A percentile compares a stretch with the other conserved stretches of the same genome.
These are phyloP conservation scores for Bipolaris sorokiniana DNA, from an alignment of 2,329 filamentous ascomycete species.

Conservation along the genomic window DNA sequence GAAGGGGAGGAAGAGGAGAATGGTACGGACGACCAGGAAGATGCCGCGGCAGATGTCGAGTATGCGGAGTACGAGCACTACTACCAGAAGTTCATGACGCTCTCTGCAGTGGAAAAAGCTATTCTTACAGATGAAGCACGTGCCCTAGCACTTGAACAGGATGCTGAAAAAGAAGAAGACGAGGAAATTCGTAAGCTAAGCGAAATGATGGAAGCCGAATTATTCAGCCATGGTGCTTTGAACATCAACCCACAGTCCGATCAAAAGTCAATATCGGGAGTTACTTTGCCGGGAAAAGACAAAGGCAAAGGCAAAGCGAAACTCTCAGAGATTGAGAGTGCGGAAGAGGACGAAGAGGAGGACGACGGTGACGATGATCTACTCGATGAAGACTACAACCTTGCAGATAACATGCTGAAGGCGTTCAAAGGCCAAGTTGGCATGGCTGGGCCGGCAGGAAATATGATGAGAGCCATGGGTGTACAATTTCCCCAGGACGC, in stretches of 20 bases:
- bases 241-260: conserved; percentile 47
- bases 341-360: conserved; percentile 44
- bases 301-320: conserved; percentile 24
- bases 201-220: conserved; percentile 73
- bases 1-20: background rate
- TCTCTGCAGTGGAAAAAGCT: conserved; percentile 53
- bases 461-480: conserved; percentile 86
- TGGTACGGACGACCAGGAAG: conserved; percentile 44
- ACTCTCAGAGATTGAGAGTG: conserved; percentile 23
- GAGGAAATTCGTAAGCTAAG: conserved; percentile 70
- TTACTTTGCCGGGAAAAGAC: background rate
- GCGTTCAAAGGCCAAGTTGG: conserved; percentile 92
- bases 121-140: conserved; percentile 44
- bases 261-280: conserved; percentile 12
- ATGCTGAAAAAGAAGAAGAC: conserved; percentile 51
- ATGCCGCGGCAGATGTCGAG: conserved; percentile 71
- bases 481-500: conserved; percentile 82
- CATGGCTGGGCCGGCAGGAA: conserved; percentile 82
- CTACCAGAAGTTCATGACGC: conserved; percentile 83
- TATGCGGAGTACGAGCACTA: conserved; percentile 77
- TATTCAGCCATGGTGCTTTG: conserved; percentile 71
- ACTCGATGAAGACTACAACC: conserved; percentile 80
- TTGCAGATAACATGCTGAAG: conserved; percentile 89
- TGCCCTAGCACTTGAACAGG: conserved; percentile 49
- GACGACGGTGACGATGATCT: conserved; percentile 49